Conservation (phyloP, 2,329 filamentous ascomycete species). For the Aureobasidium subglaciale region DNA sequence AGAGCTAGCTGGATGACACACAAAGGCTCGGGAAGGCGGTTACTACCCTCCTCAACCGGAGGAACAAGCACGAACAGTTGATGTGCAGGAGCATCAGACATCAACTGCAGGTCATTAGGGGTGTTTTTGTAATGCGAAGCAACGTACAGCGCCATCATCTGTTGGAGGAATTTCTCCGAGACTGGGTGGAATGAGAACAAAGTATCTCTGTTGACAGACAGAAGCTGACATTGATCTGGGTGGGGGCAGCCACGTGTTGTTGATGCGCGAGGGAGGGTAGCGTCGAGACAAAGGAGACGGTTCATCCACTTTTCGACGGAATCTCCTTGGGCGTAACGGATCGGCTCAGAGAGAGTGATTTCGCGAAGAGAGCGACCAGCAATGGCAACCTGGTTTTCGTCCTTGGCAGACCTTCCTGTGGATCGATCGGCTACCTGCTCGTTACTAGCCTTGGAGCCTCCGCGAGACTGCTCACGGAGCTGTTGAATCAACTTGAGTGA, state of each 20-base stretch:
- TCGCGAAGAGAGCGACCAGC: conserved; percentile 78
- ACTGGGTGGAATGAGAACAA: conserved; percentile 97
- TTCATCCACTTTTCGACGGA: conserved; percentile 95
- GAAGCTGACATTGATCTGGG: conserved; percentile 81
- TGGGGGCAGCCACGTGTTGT: conserved; percentile 79
- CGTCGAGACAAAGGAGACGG: conserved; percentile 84
- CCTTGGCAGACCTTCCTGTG: conserved; percentile 66
- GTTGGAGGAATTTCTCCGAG: conserved; percentile 92
- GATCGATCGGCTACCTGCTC: conserved; percentile 69
- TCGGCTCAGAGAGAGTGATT: conserved; percentile 87
- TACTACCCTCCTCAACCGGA: conserved; percentile 68
- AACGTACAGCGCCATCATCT: conserved; percentile 97
- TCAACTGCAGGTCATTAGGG: conserved; percentile 93
- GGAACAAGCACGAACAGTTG: conserved; percentile 92
- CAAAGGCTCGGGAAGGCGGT: conserved; percentile 80
- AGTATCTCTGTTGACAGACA: conserved; percentile 93
- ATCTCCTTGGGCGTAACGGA: conserved; percentile 87
- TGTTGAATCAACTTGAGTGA: conserved; percentile 97
- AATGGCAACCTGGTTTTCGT: conserved; percentile 49
- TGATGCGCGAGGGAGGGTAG: conserved; percentile 72
- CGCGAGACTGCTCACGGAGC: conserved; percentile 82
- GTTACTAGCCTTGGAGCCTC: conserved; percentile 47
- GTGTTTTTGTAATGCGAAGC: conserved; percentile 98
- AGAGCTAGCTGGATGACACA: conserved; percentile 91
- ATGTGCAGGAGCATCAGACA: conserved; percentile 96